These are phyloP conservation scores for Sphaerosporella brunnea DNA, from an alignment of 495 filamentous ascomycete genomes.

Conservation along the genomic window DNA sequence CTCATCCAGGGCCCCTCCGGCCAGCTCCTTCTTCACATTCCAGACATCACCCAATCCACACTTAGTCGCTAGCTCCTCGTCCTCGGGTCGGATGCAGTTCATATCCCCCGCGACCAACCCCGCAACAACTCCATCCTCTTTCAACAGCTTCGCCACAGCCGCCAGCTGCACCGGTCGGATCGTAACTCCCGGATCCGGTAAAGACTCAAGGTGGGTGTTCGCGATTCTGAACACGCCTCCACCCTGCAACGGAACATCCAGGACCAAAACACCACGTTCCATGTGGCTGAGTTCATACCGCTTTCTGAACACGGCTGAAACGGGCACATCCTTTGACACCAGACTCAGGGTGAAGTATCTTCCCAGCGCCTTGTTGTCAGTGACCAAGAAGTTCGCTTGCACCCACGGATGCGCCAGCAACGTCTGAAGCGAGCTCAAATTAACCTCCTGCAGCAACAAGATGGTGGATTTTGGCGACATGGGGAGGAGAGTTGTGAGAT, in stretches of 20 bases:
- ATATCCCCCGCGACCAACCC: conserved; percentile 14
- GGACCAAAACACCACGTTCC: conserved; percentile 8
- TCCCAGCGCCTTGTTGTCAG: background rate
- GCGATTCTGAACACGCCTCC: conserved; percentile 7
- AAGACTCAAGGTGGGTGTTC: conserved; percentile 14
- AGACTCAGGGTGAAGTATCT: conserved; percentile 14
- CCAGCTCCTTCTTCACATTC: background rate
- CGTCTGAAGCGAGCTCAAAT: conserved; percentile 2
- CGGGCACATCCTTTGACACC: conserved; percentile 1
- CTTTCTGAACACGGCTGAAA: conserved; percentile 1
- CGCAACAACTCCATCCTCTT: conserved; percentile 3
- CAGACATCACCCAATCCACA: conserved; percentile 7
- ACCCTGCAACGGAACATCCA: conserved; percentile 1
- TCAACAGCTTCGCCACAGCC: background rate
- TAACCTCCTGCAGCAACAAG: conserved; percentile 13
- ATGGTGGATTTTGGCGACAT: background rate
- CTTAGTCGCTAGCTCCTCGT: conserved; percentile 3
- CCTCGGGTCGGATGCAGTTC: conserved; percentile 7
- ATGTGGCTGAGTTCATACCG: conserved; percentile 4
- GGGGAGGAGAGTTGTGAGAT: conserved; percentile 7
- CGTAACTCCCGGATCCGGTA: background rate
- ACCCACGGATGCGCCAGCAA: conserved; percentile 9
- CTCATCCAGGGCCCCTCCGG: too few species aligned
- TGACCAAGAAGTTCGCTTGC: conserved; percentile 9
- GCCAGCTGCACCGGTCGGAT: background rate